Evolutionary conservation across 2,329 filamentous ascomycete species (phyloP).

Genomic region (Penicillium brasilianum): DNA sequence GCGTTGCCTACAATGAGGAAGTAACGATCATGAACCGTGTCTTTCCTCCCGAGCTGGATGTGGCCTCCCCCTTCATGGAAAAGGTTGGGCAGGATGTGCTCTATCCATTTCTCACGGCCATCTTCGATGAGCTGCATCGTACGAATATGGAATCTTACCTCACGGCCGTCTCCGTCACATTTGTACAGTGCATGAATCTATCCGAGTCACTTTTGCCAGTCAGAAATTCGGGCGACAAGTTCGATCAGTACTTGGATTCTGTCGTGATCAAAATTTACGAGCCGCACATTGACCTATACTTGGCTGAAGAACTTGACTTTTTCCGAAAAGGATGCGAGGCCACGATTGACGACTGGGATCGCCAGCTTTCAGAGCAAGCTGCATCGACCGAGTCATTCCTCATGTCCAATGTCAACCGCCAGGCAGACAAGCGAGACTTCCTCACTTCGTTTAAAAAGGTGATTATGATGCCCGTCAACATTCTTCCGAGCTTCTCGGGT

Average conservation of each 20-base stretch:
- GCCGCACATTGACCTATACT: constrained; percentile 89
- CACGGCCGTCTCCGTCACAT: constrained; percentile 83
- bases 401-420: constrained; percentile 92
- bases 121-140: constrained; percentile 87
- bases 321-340: constrained; percentile 78
- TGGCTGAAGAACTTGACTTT: constrained; percentile 86
- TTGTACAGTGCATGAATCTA: constrained; percentile 83
- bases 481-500: constrained; percentile 72
- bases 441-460: constrained; percentile 97
- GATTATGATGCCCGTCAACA: constrained; percentile 97
- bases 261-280: constrained; percentile 79
- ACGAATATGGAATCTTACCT: constrained; percentile 77
- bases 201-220: constrained; percentile 72
- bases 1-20: constrained; percentile 81
- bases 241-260: constrained; percentile 68
- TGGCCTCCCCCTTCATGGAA: constrained; percentile 79
- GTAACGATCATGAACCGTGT: constrained; percentile 77
- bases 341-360: constrained; percentile 86
- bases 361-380: constrained; percentile 87
- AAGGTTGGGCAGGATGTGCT: constrained; percentile 82
- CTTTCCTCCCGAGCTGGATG: constrained; percentile 72
- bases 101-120: constrained; percentile 79
- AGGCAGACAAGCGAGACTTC: constrained; percentile 96
- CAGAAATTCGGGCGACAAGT: constrained; percentile 61
- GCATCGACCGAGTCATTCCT: constrained; percentile 89